Base-by-base conservation (phyloP, 192 early-diverging fungal species). In the Linnemannia hyalina region DNA sequence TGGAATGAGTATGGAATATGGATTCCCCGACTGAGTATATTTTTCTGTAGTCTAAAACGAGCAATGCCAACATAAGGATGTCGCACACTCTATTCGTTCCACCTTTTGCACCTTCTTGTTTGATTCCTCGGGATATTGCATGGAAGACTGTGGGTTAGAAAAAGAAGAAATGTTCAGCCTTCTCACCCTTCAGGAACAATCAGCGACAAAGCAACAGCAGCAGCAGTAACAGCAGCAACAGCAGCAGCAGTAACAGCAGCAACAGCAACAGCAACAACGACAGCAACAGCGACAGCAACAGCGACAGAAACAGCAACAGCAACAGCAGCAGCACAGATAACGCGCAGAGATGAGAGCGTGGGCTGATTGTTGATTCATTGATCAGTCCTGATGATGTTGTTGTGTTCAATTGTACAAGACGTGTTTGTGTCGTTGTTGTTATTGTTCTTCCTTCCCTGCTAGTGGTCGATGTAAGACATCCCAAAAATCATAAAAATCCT, bases 41-140 rank as follows among this genome's bases (percentile, higher is more conserved):
- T 52, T 26, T 29, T 16, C 26, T 15, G 26, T 65, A 65, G 26
- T 65, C 26, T 65, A 65, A 65, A 65, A 65, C 0, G 60, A 29
- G 1, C 26, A 32, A 29, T 13, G 60, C n/a, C 6, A n/a, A 60
- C 57, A 60, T 23, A 55, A 7, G n/a, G 22, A 26, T 60, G 57
- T n/a, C n/a, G 57, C 57, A 60, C 29, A 65, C 60, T 65, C 60
- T 32, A 65, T 65, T 65, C 60, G 60, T 32, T 65, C 60, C 60
- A 65, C 60, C 9, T 60, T 26, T 65, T 26, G 0, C n/a, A 8
- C 26, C 13, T 65, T 26, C 60, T 65, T 65, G 60, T 11, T 65
- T 29, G 32, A 15, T 65, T 52, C 60, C 60, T 32, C 60, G 60
- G 60, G 60, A 35, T 15, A 65, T 23, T 26, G 6, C 55, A 15